These are phyloP conservation scores for Melampsora larici-populina DNA, from an alignment of 1,284 basidiomycete species.

Conservation along the genomic window DNA sequence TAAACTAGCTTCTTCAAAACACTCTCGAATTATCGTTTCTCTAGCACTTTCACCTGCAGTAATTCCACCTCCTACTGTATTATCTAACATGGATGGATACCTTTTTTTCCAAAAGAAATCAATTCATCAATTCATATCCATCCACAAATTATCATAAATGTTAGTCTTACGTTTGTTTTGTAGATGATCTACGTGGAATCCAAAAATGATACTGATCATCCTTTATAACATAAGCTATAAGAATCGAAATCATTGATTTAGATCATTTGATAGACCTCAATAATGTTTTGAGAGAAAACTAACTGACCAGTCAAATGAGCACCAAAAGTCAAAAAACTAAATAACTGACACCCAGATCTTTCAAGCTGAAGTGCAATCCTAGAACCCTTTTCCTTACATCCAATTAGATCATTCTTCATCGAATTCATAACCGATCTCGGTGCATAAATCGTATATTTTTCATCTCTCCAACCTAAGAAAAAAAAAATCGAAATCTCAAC, in stretches of 20 bases:
- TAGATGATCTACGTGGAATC: slow-evolving; percentile 79
- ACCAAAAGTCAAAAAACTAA: slow-evolving; percentile 83
- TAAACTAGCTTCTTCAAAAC: slow-evolving; percentile 84
- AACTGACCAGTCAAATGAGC: slow-evolving; percentile 66
- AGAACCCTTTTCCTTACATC: background rate
- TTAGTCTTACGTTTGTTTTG: slow-evolving; percentile 70
- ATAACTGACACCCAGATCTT: slow-evolving; percentile 78
- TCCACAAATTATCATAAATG: slow-evolving; percentile 40
- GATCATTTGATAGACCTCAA: too few species aligned
- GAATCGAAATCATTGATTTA: too few species aligned
- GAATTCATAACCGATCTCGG: slow-evolving; percentile 56
- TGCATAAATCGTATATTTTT: slow-evolving; percentile 76
- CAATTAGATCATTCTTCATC: background rate
- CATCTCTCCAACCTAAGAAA: slow-evolving; percentile 69
- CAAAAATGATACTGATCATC: slow-evolving; percentile 61
- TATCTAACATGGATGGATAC: slow-evolving; percentile 30
- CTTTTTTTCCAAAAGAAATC: background rate
- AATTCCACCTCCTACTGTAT: slow-evolving; percentile 60
- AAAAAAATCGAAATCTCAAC: background rate
- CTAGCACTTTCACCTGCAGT: slow-evolving; percentile 68
- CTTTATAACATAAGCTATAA: slow-evolving; percentile 49
- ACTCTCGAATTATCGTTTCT: slow-evolving; percentile 82
- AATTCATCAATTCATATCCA: background rate
- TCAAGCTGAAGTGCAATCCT: slow-evolving; percentile 85
- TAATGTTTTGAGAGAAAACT: too few species aligned